Base-by-base conservation (phyloP, 1,284 basidiomycete species). In the Anthracocystis panici-leucophaei region DNA sequence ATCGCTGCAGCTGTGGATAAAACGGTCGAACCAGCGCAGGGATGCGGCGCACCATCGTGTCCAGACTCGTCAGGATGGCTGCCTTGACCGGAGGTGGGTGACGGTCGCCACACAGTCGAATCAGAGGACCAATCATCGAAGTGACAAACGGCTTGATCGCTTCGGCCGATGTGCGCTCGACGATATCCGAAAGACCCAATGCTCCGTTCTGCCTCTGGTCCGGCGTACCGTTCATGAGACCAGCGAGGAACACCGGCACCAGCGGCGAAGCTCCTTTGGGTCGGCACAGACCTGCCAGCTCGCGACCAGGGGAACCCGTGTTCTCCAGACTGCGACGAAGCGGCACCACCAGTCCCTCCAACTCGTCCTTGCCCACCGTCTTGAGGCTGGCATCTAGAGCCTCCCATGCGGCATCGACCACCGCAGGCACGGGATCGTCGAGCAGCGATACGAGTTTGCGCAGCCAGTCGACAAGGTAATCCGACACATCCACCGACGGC, bases 71-170 rank as follows among this genome's bases (percentile, higher is more conserved):
- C 41, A 85, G 50, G 56, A 85, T 85, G 11, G 83, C 83, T 8
- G 77, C 66, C 65, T 85, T 85, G 68, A 85, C 83, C 4, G 79
- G 75, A 5, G 83, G 79, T 21, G 79, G 71, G 45, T 84, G 84
- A 27, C 84, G 76, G 57, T 85, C 84, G 33, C 84, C 84, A 38
- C 84, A 85, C 23, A 84, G 65, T 38, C 84, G 80, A 82, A 98
- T 98, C 74, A 98, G 91, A 2, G 95, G 95, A 27, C 96, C 95
- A 23, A 96, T 97, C 85, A 98, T 94, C 35, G 93, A 92, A 12
- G 97, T 95, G 69, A 97, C 94, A 86, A 94, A 97, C 0, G 95
- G 93, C 86, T 97, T 97, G 89, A 99, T 93, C 1, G 94, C 91
- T 23, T 88, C 89, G 82, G 96, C 92, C 31, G 92, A 90, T 0